Conservation (phyloP, 1,284 basidiomycete genomes). For the Cutaneotrichosporon cutaneum region DNA sequence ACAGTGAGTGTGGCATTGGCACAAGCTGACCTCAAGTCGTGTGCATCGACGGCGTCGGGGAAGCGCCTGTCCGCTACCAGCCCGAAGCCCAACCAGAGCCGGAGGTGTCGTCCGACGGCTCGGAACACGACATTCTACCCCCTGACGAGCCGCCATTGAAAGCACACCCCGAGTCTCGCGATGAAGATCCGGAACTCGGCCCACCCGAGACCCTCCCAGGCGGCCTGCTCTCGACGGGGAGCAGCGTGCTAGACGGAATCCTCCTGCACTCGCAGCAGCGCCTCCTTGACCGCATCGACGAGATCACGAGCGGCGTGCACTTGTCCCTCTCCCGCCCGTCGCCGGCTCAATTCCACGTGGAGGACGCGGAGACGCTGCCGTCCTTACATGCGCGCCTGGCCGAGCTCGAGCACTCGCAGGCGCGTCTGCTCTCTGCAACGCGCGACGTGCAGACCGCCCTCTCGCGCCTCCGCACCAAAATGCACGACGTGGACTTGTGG, state of each 20-base stretch:
- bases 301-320: neutral
- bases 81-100: constrained; percentile 11
- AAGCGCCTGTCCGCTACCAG: neutral
- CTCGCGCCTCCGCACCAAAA: neutral
- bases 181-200: neutral
- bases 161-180: neutral
- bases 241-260: constrained; percentile 50
- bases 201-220: neutral
- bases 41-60: constrained; percentile 38
- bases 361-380: neutral
- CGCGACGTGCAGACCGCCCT: neutral
- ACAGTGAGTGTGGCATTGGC: constrained; percentile 39
- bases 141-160: neutral
- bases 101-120: neutral
- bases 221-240: constrained; percentile 25
- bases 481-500: constrained; percentile 35
- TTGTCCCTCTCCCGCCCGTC: neutral
- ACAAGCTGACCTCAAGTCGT: constrained; percentile 33
- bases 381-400: constrained; percentile 4
- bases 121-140: neutral
- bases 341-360: neutral
- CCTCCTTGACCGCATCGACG: constrained; percentile 49
- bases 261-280: constrained; percentile 48
- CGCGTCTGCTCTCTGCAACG: neutral
- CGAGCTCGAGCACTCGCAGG: constrained; percentile 1